Base-by-base conservation (phyloP, 371 early-diverging fungal genomes). In the Mucor racemosus region DNA sequence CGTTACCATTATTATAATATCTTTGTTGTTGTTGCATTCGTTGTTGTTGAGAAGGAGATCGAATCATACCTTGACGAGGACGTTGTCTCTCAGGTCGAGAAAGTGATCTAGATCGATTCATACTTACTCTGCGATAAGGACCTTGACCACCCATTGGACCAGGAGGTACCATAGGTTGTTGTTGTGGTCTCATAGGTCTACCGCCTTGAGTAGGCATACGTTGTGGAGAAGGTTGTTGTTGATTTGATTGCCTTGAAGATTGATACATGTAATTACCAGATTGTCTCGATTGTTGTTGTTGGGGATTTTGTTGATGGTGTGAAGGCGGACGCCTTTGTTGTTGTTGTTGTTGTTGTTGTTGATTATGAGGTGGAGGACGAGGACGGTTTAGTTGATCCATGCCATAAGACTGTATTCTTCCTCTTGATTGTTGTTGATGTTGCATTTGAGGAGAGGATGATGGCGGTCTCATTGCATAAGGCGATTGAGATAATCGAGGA, bases 21-120 rank as follows among this genome's bases (percentile, higher is more conserved):
- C 64, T n/a, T 10, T 34, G 63, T 21, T 69, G 69, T n/a, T 60
- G 56, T 21, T 56, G 60, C 46, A 67, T 46, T 34, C 65, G 68
- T 5, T 64, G 76, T 48, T 77, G 77, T 34, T 74, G 74, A 10
- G 82, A 79, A 14, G 79, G 79, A n/a, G 79, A 60, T 11, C 83
- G 75, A 59, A 82, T 66, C 75, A 82, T 75, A 57, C 80, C 78
- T 21, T 68, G 76, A 55, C 76, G 63, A 33, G 82, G 82, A 58
- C 82, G 71, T 50, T 82, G 80, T 55, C 82, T 62, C 53, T 82
- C 82, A 10, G 82, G 82, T 34, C 82, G 73, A 46, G 82, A 75
- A 7, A 82, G 62, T 9, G 82, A 80, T 33, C 77, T 65, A 11
- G 78, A 74, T 21, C 80, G 68, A 48, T 67, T 69, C 54, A 82